phyloP scores from a whole-genome alignment of 1,284 basidiomycete species.

The Farysia itapuensis region DNA sequence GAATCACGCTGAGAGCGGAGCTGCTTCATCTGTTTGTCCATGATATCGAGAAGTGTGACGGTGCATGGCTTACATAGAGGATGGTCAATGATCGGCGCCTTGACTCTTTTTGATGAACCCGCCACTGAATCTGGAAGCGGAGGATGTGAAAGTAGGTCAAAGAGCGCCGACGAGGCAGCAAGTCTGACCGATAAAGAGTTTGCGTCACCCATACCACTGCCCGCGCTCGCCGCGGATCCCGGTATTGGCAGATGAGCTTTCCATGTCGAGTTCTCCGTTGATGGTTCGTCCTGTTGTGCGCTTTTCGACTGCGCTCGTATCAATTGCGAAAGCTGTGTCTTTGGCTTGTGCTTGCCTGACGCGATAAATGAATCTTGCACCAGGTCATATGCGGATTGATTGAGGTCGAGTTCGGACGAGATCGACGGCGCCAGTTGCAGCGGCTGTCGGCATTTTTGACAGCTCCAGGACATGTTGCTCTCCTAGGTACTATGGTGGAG shows the following conservation, averaged over 20 bases:
- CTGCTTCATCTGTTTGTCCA: conserved; percentile 83
- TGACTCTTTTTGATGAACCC: not conserved
- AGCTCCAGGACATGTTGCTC: conserved; percentile 44
- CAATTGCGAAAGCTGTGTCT: not conserved
- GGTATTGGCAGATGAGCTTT: not conserved
- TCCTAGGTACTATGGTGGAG: too few species aligned
- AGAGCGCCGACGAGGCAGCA: conserved; percentile 26
- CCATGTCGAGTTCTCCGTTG: not conserved
- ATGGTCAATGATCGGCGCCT: conserved; percentile 70
- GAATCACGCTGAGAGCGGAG: conserved; percentile 87
- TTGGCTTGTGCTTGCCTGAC: not conserved
- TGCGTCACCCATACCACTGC: conserved; percentile 6
- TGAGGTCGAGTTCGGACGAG: conserved; percentile 35
- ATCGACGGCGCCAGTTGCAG: conserved; percentile 31
- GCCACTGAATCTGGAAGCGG: conserved; percentile 4
- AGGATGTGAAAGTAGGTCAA: conserved; percentile 22
- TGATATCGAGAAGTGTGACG: conserved; percentile 73
- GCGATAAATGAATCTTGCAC: conserved; percentile 35
- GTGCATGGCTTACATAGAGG: conserved; percentile 95
- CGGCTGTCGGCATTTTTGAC: conserved; percentile 46
- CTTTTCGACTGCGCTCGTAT: too few species aligned
- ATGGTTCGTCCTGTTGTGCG: not conserved
- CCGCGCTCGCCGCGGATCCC: not conserved
- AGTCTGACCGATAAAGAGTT: conserved; percentile 21
- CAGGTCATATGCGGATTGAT: conserved; percentile 40